Conservation (phyloP, 495 filamentous ascomycete genomes). For the Xylaria grammica region DNA sequence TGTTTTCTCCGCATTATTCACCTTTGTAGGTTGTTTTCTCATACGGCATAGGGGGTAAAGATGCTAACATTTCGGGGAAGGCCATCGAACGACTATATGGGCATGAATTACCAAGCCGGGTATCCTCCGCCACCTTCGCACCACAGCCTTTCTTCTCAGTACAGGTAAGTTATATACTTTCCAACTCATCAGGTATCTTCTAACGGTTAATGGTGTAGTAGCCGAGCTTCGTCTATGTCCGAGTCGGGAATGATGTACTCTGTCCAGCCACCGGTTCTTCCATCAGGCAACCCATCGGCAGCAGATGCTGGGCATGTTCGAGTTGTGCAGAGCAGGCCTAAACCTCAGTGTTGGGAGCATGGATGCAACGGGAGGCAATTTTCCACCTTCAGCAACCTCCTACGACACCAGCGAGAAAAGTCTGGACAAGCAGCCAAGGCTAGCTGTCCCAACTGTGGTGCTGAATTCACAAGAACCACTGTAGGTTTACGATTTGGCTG, state of each 20-base stretch:
- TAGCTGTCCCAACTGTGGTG: slow-evolving; percentile 83
- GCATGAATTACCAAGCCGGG: slow-evolving; percentile 42
- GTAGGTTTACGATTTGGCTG: slow-evolving; percentile 18
- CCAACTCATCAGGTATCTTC: neutral
- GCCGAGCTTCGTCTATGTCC: slow-evolving; percentile 41
- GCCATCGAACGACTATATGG: slow-evolving; percentile 38
- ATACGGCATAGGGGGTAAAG: neutral
- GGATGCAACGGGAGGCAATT: slow-evolving; percentile 94
- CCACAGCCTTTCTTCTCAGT: slow-evolving; percentile 49
- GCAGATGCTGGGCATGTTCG: slow-evolving; percentile 61
- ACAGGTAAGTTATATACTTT: slow-evolving; percentile 41
- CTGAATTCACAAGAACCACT: slow-evolving; percentile 90
- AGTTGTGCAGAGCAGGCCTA: slow-evolving; percentile 75
- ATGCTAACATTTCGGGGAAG: slow-evolving; percentile 29
- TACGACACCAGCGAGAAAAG: slow-evolving; percentile 92
- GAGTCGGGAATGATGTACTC: slow-evolving; percentile 53
- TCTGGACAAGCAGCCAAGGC: slow-evolving; percentile 87
- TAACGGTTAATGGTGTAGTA: slow-evolving; percentile 33
- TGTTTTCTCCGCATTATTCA: slow-evolving; percentile 44
- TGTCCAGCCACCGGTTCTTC: slow-evolving; percentile 37
- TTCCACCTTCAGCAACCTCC: slow-evolving; percentile 92
- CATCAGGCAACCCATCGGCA: slow-evolving; percentile 32
- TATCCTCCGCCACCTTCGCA: slow-evolving; percentile 44
- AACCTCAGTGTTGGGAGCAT: slow-evolving; percentile 95
- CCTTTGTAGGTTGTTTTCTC: slow-evolving; percentile 30